A percentile compares a stretch with the other conserved stretches of the same genome.
These are phyloP conservation scores for Pseudogymnoascus sp. DNA, from an alignment of 2,329 filamentous ascomycete genomes.

Conservation along the genomic window DNA sequence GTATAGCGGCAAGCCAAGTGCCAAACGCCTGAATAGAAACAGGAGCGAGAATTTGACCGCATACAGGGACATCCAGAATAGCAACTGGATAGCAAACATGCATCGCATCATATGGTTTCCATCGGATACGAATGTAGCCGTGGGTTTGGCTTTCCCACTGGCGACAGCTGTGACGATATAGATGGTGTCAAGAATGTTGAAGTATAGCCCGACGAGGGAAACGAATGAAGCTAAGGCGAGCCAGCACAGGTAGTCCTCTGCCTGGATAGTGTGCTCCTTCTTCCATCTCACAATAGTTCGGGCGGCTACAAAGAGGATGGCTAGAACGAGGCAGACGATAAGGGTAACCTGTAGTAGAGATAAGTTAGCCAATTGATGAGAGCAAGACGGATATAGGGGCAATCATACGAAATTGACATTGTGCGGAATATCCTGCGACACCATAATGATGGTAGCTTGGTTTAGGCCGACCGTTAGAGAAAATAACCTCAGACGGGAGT, in stretches of 20 bases:
- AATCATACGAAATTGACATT: no score
- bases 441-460: no score
- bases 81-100: slow-evolving; percentile 26
- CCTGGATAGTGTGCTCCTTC: no score
- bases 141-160: not conserved
- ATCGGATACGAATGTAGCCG: not conserved
- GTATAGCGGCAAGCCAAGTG: slow-evolving; percentile 28
- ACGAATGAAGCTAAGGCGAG: not conserved
- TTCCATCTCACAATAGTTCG: slow-evolving; percentile 10
- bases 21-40: slow-evolving; percentile 32
- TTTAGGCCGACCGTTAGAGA: no score
- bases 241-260: not conserved
- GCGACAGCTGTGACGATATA: not conserved
- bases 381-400: no score
- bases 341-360: not conserved
- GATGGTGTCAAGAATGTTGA: not conserved
- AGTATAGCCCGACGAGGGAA: not conserved
- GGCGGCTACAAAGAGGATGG: slow-evolving; percentile 10
- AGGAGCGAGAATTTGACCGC: slow-evolving; percentile 34
- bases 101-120: not conserved
- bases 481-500: no score
- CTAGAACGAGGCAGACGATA: slow-evolving; percentile 12
- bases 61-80: slow-evolving; percentile 34
- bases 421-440: no score
- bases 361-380: no score